Evolutionary conservation across 352 stramenopile species (phyloP), one percentile per base, ranked within the genome.

Genomic region (Phytophthora cryptogea): DNA sequence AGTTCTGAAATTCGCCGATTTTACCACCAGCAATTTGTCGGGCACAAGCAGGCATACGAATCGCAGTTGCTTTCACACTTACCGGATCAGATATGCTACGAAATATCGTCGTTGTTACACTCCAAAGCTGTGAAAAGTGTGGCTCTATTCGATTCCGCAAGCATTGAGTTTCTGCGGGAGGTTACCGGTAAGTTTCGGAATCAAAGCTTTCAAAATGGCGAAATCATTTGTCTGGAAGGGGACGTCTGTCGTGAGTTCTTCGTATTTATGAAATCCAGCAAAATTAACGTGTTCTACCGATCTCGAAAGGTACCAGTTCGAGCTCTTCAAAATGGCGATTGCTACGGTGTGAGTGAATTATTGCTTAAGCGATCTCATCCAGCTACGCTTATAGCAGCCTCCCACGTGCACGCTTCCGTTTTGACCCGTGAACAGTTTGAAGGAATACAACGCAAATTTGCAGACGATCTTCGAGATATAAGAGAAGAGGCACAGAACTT

Each of bases 21-120:
- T 42, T 90, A 90, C 50, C 74, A 90, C 35, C 74, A 88, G 42
- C 78, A 90, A 52, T 83, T 84, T 44, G 72, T 85, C 26, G 72
- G 76, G 14, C 74, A 86, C 30, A 76, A 87, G 23, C 72, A 80
- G 4, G 72, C 78, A 7, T 89, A 74, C 4, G 80, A 90, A 39
- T 71, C 70, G 2, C 68, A 80, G 14, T 53, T 90, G 8, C 53
- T 90, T 2, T 65, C 59, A 9, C 54, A 83, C 11, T 45, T 90
- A 4, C 80, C 80, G 1, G 57, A 84, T 17, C 72, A 84, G 36
- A 46, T 90, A 2, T 69, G 77, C 11, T 76, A 89, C 44, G 66
- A 75, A 32, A 89, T 90, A 52, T 88, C 80, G 26, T 58, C 78
- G 9, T 65, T 82, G 8, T 42, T 89, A 17, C 80, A 90, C 59